These are phyloP conservation scores for Suillus brevipes DNA, from an alignment of 768 basidiomycete genomes.

Conservation along the genomic window DNA sequence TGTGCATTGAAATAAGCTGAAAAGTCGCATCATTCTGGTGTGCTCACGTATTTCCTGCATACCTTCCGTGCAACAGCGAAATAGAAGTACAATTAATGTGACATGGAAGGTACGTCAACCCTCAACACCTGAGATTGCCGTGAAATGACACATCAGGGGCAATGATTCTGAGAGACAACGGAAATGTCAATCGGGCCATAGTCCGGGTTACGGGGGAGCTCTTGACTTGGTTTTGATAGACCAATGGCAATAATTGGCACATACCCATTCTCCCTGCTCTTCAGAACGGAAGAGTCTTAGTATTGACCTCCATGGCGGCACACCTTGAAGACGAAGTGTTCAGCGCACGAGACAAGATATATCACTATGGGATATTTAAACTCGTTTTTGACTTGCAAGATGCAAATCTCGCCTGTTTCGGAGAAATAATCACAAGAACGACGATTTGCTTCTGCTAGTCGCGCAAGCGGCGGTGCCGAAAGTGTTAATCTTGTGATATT, in stretches of 20 bases:
- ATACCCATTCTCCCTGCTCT: slow-evolving; percentile 47
- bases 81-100: too few relatives aligned
- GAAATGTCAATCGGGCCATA: slow-evolving; percentile 48
- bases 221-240: slow-evolving; percentile 34
- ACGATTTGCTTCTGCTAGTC: neutral
- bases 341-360: slow-evolving; percentile 63
- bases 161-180: slow-evolving; percentile 68
- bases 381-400: neutral
- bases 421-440: neutral
- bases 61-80: too few relatives aligned
- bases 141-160: slow-evolving; percentile 45
- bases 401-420: neutral
- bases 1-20: slow-evolving; percentile 34
- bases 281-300: slow-evolving; percentile 37
- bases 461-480: neutral
- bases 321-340: slow-evolving; percentile 54
- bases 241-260: slow-evolving; percentile 43
- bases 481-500: neutral
- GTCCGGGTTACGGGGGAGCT: slow-evolving; percentile 49
- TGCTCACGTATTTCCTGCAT: slow-evolving; percentile 51
- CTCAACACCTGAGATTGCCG: neutral
- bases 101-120: slow-evolving; percentile 32
- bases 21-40: neutral
- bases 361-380: neutral
- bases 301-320: too few relatives aligned